Evolutionary conservation across 1,284 basidiomycete species (phyloP), one percentile per base, ranked within the genome.

Genomic region (Volvariella surrecta): DNA sequence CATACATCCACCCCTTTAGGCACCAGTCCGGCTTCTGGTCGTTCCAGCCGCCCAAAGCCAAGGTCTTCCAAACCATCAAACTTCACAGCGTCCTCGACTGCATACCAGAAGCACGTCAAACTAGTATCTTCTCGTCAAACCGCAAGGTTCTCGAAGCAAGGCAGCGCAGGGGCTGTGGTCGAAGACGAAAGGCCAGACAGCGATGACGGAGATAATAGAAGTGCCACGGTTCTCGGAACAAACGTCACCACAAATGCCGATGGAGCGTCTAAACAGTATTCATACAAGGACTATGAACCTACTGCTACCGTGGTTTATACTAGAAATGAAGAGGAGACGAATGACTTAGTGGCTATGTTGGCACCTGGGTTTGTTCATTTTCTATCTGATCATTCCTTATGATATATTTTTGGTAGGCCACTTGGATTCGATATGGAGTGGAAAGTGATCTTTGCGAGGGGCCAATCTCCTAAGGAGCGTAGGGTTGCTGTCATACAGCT

Each of bases 341-440:
- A 62, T 32, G 59, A 62, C 22, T 49, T 62, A 13, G 47, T 60
- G n/a, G 50, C 37, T 8, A 42, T 50, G n/a, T 48, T 61, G 1
- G 50, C 48, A 34, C 39, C 49, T 3, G 55, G 58, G 47, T 53
- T 21, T 17, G 46, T 43, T 24, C 13, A 15, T 35, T 35, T 15
- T 35, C 37, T 32, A 35, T 32, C 13, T 30, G 13, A 24, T 20
- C 22, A 32, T 39, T 40, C 22, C 13, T 22, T 42, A 32, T 35
- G 15, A 34, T 37, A 22, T 41, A 42, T 42, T 16, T 15, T 15
- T 7, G 6, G 2, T 37, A 77, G 74, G 0, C 68, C 78, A 8
- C 44, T 81, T 7, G 78, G 76, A 2, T 74, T 81, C 34, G 79
- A 82, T 54, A 60, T 80, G 43, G 79, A 82, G 53, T 81, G 79